Evolutionary conservation across 805 yeast species (phyloP).

Genomic region (Komagataella populi): DNA sequence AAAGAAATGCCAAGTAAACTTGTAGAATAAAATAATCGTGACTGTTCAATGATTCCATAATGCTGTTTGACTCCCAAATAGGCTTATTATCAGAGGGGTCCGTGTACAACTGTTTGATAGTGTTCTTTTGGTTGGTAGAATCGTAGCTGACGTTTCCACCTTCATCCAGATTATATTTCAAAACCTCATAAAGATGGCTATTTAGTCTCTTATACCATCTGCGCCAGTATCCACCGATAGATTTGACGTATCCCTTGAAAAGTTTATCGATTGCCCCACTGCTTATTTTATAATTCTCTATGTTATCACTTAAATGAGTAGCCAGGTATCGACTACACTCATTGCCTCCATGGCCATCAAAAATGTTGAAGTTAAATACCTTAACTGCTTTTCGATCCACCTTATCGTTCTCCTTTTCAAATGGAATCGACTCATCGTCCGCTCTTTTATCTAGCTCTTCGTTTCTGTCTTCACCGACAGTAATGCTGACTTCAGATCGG

Average conservation of each 20-base stretch:
- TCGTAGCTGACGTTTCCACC: neutral
- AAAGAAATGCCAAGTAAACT: conserved; percentile 48
- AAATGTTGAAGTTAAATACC: conserved; percentile 61
- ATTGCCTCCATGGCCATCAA: conserved; percentile 93
- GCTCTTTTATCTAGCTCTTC: neutral
- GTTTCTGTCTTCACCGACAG: neutral
- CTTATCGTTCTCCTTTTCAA: neutral
- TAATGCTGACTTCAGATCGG: neutral
- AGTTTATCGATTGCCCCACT: conserved; percentile 24
- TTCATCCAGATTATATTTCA: conserved; percentile 7
- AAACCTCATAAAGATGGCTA: conserved; percentile 8
- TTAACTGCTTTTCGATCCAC: conserved; percentile 5
- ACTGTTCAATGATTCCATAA: conserved; percentile 5
- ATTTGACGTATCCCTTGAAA: conserved; percentile 36
- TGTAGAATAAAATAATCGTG: conserved; percentile 49
- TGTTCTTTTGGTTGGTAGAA: neutral
- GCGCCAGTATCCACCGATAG: conserved; percentile 80
- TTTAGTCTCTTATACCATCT: conserved; percentile 42
- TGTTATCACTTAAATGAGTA: conserved; percentile 34
- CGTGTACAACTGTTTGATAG: neutral
- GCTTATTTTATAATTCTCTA: conserved; percentile 29
- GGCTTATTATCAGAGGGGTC: neutral
- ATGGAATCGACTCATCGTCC: neutral
- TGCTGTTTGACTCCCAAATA: neutral
- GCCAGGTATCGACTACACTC: conserved; percentile 55